Conservation (phyloP, 257 asterid species). For the Solanum virginianum region DNA sequence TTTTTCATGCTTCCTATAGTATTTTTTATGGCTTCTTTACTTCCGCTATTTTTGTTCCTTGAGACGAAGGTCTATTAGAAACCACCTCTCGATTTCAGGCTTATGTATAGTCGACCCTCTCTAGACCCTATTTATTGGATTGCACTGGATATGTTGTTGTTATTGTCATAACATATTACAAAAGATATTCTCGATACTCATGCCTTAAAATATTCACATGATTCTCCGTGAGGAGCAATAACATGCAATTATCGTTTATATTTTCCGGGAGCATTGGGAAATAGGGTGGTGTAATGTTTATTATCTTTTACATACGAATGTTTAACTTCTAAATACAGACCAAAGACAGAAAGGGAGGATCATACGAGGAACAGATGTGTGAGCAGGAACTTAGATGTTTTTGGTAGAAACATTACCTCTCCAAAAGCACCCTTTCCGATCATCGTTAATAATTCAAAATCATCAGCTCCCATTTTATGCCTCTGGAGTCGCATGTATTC, state of each 20-base stretch:
- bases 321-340: neutral
- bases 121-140: neutral
- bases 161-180: neutral
- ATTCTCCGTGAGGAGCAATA: neutral
- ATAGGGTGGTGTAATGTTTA: neutral
- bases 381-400: neutral
- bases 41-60: neutral
- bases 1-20: neutral
- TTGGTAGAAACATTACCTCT: constrained; percentile 42
- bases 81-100: neutral
- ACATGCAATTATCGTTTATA: neutral
- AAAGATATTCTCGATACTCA: neutral
- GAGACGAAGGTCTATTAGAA: neutral
- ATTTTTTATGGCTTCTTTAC: neutral
- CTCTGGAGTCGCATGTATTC: constrained; percentile 97
- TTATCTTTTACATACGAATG: neutral
- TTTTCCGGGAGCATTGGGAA: neutral
- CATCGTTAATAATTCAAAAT: constrained; percentile 89
- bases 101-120: neutral
- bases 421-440: constrained; percentile 99
- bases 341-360: neutral
- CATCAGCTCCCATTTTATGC: constrained; percentile 93
- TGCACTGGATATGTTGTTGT: neutral
- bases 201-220: neutral
- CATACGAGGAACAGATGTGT: neutral